These are phyloP conservation scores for Alternaria sp. DNA, from an alignment of 2,329 filamentous ascomycete genomes.

Conservation along the genomic window DNA sequence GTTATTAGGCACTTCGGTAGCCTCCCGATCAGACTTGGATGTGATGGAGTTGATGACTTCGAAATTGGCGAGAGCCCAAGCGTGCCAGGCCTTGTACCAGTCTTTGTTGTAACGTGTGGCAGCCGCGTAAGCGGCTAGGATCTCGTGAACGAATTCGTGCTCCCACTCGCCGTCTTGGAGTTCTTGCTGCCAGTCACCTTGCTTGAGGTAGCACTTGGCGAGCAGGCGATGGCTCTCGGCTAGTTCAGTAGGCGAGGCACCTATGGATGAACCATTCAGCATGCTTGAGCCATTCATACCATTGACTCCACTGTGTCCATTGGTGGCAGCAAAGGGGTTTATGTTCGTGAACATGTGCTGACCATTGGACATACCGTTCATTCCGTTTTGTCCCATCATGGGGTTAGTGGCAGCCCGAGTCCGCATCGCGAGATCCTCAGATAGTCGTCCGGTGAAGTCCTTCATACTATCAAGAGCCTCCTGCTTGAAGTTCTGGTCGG, in stretches of 20 bases:
- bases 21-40: slow-evolving; percentile 67
- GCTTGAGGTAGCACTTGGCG: slow-evolving; percentile 93
- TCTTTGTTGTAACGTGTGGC: slow-evolving; percentile 92
- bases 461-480: slow-evolving; percentile 62
- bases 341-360: slow-evolving; percentile 43
- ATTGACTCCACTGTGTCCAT: slow-evolving; percentile 61
- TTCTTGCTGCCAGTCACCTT: slow-evolving; percentile 93
- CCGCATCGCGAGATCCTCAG: slow-evolving; percentile 61
- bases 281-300: slow-evolving; percentile 44
- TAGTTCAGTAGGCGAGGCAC: slow-evolving; percentile 46
- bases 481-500: slow-evolving; percentile 57
- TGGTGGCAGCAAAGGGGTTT: slow-evolving; percentile 47
- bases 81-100: slow-evolving; percentile 99
- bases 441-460: slow-evolving; percentile 66
- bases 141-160: slow-evolving; percentile 82
- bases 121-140: slow-evolving; percentile 86
- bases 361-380: slow-evolving; percentile 54
- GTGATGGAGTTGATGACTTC: slow-evolving; percentile 90
- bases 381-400: slow-evolving; percentile 39
- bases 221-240: slow-evolving; percentile 72
- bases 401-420: slow-evolving; percentile 44
- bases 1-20: slow-evolving; percentile 65
- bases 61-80: slow-evolving; percentile 97
- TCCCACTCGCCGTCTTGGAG: slow-evolving; percentile 90
- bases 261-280: slow-evolving; percentile 31